Conservation (phyloP, 176 grass and related monocot species). For the Carex cristatella region DNA sequence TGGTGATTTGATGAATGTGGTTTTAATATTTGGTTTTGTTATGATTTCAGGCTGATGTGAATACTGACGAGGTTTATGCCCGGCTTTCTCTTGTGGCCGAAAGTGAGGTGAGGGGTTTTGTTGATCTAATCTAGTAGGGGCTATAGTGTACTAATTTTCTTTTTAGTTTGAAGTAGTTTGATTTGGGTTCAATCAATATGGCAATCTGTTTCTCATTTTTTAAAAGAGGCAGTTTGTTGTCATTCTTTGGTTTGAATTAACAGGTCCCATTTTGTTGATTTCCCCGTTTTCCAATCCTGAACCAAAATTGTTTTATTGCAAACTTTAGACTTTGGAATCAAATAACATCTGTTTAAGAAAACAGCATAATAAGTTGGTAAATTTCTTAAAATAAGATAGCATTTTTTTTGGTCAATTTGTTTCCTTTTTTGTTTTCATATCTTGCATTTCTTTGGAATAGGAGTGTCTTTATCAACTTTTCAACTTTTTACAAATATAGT, state of each 20-base stretch:
- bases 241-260: conserved; percentile 17
- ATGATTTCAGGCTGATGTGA: conserved; percentile 73
- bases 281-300: background rate
- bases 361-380: background rate
- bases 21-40: conserved; percentile 1
- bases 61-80: conserved; percentile 85
- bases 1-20: conserved; percentile 5
- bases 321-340: background rate
- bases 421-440: background rate
- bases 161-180: background rate
- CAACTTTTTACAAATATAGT: background rate
- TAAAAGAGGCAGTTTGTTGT: background rate
- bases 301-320: background rate
- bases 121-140: background rate
- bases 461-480: background rate
- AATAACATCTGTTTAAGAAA: background rate
- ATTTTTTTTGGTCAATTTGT: background rate
- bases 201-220: background rate
- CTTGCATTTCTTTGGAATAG: background rate
- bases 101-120: conserved; percentile 48
- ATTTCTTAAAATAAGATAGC: background rate
- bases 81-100: conserved; percentile 69
- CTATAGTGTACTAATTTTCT: background rate
- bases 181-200: background rate
- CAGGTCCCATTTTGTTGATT: conserved; percentile 3